A percentile compares a stretch with the other conserved stretches of the same genome.
Evolutionary conservation across 1,284 basidiomycete species (phyloP).

Genomic region (Apiotrichum gamsii): DNA sequence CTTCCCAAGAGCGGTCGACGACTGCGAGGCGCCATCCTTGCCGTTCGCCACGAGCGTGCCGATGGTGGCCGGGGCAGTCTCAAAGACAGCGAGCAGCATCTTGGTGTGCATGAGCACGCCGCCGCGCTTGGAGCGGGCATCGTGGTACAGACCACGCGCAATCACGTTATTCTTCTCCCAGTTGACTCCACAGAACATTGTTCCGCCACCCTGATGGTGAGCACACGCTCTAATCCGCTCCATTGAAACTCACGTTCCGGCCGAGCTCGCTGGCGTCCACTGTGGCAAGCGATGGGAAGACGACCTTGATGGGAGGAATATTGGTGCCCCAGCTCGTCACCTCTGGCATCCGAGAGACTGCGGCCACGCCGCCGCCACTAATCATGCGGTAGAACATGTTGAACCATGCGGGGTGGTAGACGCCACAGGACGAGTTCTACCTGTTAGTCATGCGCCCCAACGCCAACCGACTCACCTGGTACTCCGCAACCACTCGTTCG

Average conservation of each 20-base stretch:
- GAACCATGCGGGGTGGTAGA: conserved; percentile 40
- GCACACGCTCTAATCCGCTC: not conserved
- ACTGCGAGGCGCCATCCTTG: conserved; percentile 1
- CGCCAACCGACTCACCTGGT: conserved; percentile 44
- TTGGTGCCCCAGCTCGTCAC: conserved; percentile 12
- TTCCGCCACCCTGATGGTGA: conserved; percentile 36
- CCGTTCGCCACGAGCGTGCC: conserved; percentile 4
- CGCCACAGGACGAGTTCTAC: conserved; percentile 41
- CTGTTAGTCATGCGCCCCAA: no score
- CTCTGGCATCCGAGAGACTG: conserved; percentile 22
- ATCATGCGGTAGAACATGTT: conserved; percentile 36
- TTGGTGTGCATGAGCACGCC: conserved; percentile 47
- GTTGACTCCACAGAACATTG: conserved; percentile 41
- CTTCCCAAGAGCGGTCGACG: no score
- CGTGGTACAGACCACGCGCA: conserved; percentile 34
- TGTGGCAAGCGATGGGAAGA: conserved; percentile 41
- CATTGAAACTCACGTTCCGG: conserved; percentile 19
- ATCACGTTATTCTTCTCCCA: conserved; percentile 5
- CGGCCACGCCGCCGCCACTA: conserved; percentile 22
- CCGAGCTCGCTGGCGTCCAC: conserved; percentile 33
- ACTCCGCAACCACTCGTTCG: conserved; percentile 38
- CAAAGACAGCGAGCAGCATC: conserved; percentile 40
- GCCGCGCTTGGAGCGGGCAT: conserved; percentile 44
- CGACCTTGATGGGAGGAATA: conserved; percentile 37
- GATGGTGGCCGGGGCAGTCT: conserved; percentile 24